phyloP scores from a whole-genome alignment of 371 early-diverging fungal species.

The Basidiobolus meristosporus region DNA sequence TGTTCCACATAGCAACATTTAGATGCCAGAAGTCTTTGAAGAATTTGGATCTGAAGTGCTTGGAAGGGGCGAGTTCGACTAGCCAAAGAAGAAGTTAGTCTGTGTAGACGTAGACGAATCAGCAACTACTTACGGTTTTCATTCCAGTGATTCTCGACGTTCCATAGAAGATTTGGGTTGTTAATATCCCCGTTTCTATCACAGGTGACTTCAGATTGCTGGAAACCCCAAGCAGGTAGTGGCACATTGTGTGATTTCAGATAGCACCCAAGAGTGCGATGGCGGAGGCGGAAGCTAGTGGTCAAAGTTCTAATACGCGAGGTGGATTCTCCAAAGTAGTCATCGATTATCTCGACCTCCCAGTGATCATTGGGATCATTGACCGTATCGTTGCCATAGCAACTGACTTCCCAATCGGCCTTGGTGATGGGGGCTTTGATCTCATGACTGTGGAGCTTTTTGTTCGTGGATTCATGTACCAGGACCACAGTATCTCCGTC shows the following conservation, averaged over 20 bases:
- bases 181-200: not conserved
- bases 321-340: constrained; percentile 11
- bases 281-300: constrained; percentile 77
- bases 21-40: constrained; percentile 78
- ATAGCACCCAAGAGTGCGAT: constrained; percentile 61
- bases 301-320: constrained; percentile 48
- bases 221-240: constrained; percentile 96
- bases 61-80: constrained; percentile 23
- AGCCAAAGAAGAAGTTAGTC: not conserved
- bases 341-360: constrained; percentile 74
- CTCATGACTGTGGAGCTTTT: constrained; percentile 72
- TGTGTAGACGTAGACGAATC: constrained; percentile 2
- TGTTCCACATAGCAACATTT: constrained; percentile 94
- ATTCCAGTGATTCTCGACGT: constrained; percentile 25
- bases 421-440: constrained; percentile 70
- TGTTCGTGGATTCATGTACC: constrained; percentile 46
- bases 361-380: constrained; percentile 81
- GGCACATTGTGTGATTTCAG: constrained; percentile 54
- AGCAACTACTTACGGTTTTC: constrained; percentile 12
- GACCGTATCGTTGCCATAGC: constrained; percentile 49
- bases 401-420: constrained; percentile 71
- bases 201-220: not conserved
- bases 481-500: constrained; percentile 74
- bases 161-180: not conserved
- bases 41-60: constrained; percentile 43